Base-by-base conservation (phyloP, 176 grass and related monocot genomes). In the Coix lacrymajobi region DNA sequence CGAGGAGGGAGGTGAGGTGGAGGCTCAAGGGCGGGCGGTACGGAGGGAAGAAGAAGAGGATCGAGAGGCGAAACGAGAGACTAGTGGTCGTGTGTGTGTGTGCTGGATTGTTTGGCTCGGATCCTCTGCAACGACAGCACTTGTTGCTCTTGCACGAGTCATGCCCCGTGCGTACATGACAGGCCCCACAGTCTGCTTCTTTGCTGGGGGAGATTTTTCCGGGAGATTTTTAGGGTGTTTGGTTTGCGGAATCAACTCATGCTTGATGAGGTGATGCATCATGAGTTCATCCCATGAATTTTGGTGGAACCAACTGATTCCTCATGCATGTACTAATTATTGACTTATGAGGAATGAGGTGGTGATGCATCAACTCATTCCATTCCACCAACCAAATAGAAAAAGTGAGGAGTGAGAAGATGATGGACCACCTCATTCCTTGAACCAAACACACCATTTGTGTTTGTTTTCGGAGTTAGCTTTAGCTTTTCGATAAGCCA, bases 51-150 rank as follows among this genome's bases (percentile, higher is more conserved):
- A 58, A 20, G 8, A 22, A 28, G 1, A n/a, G n/a, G n/a, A n/a
- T n/a, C n/a, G 34, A 11, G 20, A 24, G 1, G 54, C 24, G 22
- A 57, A 22, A 51, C 46, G 46, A n/a, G 63, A 49, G 64, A 13
- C 8, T 19, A 16, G 46, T 0, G n/a, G 73, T 3, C 11, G 45
- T 71, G 32, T n/a, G n/a, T n/a, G n/a, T n/a, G n/a, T n/a, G n/a
- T 2, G 30, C 31, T 78, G 31, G 28, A 54, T 8, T 72, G 65
- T 20, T 41, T 69, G 20, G 64, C 73, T 84, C 6, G 82, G 82
- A 84, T 84, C 34, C 62, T 88, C 86, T 88, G 73, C 56, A 43
- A 40, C 44, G 72, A 32, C 72, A 82, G 63, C 30, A 12, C 17
- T 74, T 83, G 84, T 77, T 71, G 39, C 57, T 49, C 54, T 41